These are phyloP conservation scores for Phlebiopsis flavidoalba DNA, from an alignment of 768 basidiomycete genomes.

Conservation along the genomic window DNA sequence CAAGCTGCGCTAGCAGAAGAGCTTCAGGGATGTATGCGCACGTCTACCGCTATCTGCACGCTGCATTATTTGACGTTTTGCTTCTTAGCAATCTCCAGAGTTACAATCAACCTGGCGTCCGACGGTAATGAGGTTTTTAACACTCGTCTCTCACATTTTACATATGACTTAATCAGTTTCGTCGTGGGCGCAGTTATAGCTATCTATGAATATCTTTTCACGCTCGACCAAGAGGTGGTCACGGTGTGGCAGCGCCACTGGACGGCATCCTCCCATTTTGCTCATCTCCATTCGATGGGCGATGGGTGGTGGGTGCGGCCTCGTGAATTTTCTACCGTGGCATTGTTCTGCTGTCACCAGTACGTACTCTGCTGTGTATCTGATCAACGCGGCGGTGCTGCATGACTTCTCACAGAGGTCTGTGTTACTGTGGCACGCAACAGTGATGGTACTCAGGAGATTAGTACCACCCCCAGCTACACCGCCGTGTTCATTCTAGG, in stretches of 20 bases:
- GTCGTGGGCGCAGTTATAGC: neutral
- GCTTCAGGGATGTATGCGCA: too few relatives aligned
- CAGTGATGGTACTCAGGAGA: neutral
- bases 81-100: too few relatives aligned
- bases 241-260: neutral
- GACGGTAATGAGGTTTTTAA: neutral
- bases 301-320: neutral
- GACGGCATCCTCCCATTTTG: neutral
- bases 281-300: neutral
- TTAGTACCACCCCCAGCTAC: neutral
- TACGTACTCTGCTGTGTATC: neutral
- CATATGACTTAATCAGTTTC: too few relatives aligned
- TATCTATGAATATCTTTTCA: neutral
- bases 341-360: neutral
- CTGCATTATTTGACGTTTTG: too few relatives aligned
- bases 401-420: too few relatives aligned
- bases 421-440: too few relatives aligned
- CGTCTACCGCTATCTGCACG: too few relatives aligned
- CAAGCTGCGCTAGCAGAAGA: too few relatives aligned
- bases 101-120: too few relatives aligned
- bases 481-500: neutral
- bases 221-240: neutral
- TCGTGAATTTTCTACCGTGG: neutral
- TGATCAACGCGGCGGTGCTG: too few relatives aligned
- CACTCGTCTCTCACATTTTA: too few relatives aligned